A percentile compares a stretch with the other conserved stretches of the same genome.
These are phyloP conservation scores for Fomitopsis betulina DNA, from an alignment of 1,284 basidiomycete species.

Conservation along the genomic window DNA sequence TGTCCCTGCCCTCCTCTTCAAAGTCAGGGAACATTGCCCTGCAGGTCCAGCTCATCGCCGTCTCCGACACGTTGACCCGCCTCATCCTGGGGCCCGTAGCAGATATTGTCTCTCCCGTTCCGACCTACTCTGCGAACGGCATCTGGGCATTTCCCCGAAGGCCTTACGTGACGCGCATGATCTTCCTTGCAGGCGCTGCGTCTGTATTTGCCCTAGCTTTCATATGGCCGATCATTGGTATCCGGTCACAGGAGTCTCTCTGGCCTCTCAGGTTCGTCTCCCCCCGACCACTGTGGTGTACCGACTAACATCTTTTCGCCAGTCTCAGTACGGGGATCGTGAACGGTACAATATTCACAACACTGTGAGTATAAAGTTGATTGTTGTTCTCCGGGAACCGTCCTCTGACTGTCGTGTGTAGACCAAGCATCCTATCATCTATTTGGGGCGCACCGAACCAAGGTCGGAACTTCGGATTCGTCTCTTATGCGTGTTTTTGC, in stretches of 20 bases:
- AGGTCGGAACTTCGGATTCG: conserved; percentile 70
- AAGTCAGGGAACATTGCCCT: conserved; percentile 28
- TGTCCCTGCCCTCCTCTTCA: conserved; percentile 41
- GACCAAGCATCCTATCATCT: conserved; percentile 64
- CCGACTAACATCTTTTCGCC: conserved; percentile 1
- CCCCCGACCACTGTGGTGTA: background rate
- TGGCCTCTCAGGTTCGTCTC: conserved; percentile 57
- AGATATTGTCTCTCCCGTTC: conserved; percentile 62
- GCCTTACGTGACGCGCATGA: conserved; percentile 54
- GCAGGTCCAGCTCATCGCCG: conserved; percentile 68
- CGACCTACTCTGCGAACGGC: conserved; percentile 35
- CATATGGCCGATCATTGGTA: conserved; percentile 45
- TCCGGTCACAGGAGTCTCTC: conserved; percentile 43
- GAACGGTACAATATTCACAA: conserved; percentile 65
- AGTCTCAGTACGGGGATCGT: conserved; percentile 61
- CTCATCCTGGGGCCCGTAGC: conserved; percentile 65
- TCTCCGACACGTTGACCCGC: conserved; percentile 69
- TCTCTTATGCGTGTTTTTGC: conserved; percentile 68
- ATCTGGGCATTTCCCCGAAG: conserved; percentile 37
- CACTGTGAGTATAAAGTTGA: conserved; percentile 47
- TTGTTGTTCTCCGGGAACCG: background rate
- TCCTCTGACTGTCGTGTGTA: conserved; percentile 20
- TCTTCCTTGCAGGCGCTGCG: conserved; percentile 49
- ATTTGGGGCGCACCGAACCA: conserved; percentile 67
- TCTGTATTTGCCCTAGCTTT: conserved; percentile 46